Evolutionary conservation across 495 filamentous ascomycete genomes (phyloP), one percentile per base, ranked within the genome.

Genomic region (Letharia lupina): DNA sequence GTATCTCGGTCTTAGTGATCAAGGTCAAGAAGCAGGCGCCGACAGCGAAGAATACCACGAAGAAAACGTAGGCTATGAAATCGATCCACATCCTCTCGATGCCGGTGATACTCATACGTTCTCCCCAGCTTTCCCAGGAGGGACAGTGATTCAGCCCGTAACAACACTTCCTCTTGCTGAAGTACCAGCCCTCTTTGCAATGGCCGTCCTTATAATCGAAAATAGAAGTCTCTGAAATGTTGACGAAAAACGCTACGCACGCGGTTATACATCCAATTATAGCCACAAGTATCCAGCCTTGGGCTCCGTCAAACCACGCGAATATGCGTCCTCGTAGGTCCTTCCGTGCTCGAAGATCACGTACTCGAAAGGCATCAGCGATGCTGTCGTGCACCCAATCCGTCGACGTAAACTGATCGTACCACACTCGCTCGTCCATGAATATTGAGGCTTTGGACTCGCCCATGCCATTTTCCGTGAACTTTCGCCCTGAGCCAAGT

Each of bases 371-470:
- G 54, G 91, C 91, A 75, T 98, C 94, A 71, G 93, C 92, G 68
- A 98, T 96, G 74, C 90, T 94, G 71, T 98, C 94, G 72, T 96
- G 92, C 11, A 98, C 94, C 94, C 93, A 98, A 75, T 98, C 94
- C 70, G 93, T 98, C 13, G 90, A 96, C 9, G 93, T 97, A 76
- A 98, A 97, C 76, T 98, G 94, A 78, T 98, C 93, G 76, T 98
- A 98, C 94, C 94, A 98, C 16, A 94, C 89, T 23, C 94, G 85
- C 61, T 98, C 92, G 71, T 98, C 91, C 39, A 84, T 75, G 62
- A 82, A 85, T 18, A 86, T 72, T 8, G 78, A 79, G 28, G 75
- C 74, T 20, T 76, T 81, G 13, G 82, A 84, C 48, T 87, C 85
- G 31, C 80, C 68, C 63, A 86, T 77, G 52, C 77, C 80, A 71